These are phyloP conservation scores for Infundibulicybe gibba DNA, from an alignment of 768 basidiomycete genomes.

Conservation along the genomic window DNA sequence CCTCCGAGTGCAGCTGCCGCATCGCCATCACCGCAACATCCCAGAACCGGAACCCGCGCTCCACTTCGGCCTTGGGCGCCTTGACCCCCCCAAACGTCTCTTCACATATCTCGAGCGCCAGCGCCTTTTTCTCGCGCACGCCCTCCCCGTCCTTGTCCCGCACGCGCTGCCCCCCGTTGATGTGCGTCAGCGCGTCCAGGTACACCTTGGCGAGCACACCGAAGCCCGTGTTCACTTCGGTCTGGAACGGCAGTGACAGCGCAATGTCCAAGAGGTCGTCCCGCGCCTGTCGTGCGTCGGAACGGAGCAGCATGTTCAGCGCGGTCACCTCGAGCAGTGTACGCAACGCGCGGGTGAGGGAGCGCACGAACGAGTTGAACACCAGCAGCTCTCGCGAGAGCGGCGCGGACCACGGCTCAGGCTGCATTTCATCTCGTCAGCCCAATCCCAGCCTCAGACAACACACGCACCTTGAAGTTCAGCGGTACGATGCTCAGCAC, in stretches of 20 bases:
- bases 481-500: constrained; percentile 93
- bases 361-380: constrained; percentile 97
- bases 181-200: constrained; percentile 86
- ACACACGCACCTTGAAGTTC: constrained; percentile 76
- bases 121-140: constrained; percentile 76
- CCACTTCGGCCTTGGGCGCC: constrained; percentile 81
- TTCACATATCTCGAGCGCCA: constrained; percentile 90
- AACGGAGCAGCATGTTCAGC: constrained; percentile 89
- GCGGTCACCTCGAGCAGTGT: constrained; percentile 88
- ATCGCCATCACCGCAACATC: constrained; percentile 89
- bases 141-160: constrained; percentile 75
- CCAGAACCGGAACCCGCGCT: constrained; percentile 98
- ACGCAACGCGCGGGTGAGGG: constrained; percentile 85
- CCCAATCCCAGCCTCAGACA: constrained; percentile 3
- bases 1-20: constrained; percentile 82
- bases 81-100: constrained; percentile 94
- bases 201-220: constrained; percentile 97
- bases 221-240: constrained; percentile 96
- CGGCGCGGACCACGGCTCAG: constrained; percentile 93
- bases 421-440: constrained; percentile 33
- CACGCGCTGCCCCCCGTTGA: constrained; percentile 77
- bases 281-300: constrained; percentile 80
- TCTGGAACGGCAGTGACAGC: constrained; percentile 90
- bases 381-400: constrained; percentile 94
- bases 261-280: constrained; percentile 93